phyloP scores from a whole-genome alignment of 1,139 yeast species.

The Taphrina communis region DNA sequence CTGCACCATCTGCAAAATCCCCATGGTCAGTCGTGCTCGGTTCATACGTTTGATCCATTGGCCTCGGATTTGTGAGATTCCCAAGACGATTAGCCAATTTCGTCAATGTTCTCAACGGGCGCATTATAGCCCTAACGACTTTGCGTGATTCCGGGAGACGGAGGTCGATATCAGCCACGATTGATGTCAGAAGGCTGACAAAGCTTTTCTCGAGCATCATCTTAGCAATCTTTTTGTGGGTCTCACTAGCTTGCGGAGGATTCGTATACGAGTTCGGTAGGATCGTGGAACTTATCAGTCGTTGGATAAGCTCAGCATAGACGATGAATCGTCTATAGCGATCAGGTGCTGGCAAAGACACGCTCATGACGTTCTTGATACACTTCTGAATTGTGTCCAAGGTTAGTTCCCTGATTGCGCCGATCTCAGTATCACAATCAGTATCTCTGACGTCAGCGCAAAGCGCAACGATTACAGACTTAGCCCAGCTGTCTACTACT shows the following conservation, averaged over 20 bases:
- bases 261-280: not conserved
- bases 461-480: constrained; percentile 52
- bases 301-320: constrained; percentile 58
- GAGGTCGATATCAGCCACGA: constrained; percentile 69
- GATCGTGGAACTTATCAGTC: constrained; percentile 15
- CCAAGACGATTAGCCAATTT: constrained; percentile 53
- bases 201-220: constrained; percentile 71
- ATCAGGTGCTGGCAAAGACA: constrained; percentile 52
- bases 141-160: constrained; percentile 70
- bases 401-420: constrained; percentile 75
- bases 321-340: constrained; percentile 64
- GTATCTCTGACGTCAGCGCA: constrained; percentile 64
- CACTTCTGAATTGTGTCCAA: constrained; percentile 72
- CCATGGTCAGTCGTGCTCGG: constrained; percentile 45
- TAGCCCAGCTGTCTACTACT: constrained; percentile 67
- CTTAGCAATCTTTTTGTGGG: constrained; percentile 53
- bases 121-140: constrained; percentile 63
- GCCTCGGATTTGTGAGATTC: constrained; percentile 58
- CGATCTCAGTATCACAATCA: constrained; percentile 62
- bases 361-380: constrained; percentile 58
- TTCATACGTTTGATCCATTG: constrained; percentile 8
- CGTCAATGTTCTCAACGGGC: constrained; percentile 68
- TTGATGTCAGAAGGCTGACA: constrained; percentile 62
- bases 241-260: not conserved
- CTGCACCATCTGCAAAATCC: constrained; percentile 48